Percentiles rank a stretch among this genome's conserved stretches.
Evolutionary conservation across 2,329 filamentous ascomycete species (phyloP).

Genomic region (Grosmannia huntii): DNA sequence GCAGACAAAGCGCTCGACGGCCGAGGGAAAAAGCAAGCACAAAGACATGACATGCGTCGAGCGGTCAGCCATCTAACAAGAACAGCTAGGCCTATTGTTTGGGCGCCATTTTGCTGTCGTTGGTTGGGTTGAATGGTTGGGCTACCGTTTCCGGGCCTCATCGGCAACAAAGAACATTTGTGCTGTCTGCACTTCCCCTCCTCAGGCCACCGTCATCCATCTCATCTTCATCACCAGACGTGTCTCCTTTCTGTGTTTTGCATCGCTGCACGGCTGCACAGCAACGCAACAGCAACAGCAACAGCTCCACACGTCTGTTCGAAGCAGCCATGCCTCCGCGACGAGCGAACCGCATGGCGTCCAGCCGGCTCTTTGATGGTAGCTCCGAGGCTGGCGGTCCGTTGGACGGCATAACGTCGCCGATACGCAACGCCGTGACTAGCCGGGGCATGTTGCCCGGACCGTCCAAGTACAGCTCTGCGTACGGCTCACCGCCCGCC

Average conservation of each 20-base stretch:
- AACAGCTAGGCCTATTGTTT: not conserved
- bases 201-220: not conserved
- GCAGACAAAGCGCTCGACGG: not conserved
- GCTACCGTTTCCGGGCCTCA: not conserved
- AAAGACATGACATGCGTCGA: not conserved
- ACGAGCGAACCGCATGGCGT: conserved; percentile 8
- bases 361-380: conserved; percentile 11
- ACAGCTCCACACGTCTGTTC: no score
- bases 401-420: not conserved
- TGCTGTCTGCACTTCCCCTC: not conserved
- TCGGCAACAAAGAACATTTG: not conserved
- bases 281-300: no score
- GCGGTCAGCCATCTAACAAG: not conserved
- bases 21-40: not conserved
- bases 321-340: conserved; percentile 10
- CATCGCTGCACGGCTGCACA: no score
- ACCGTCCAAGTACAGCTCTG: conserved; percentile 14
- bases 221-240: not conserved
- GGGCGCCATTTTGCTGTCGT: not conserved
- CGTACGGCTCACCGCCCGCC: conserved; percentile 14
- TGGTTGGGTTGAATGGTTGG: not conserved
- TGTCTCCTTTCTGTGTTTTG: not conserved
- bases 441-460: conserved; percentile 13
- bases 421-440: conserved; percentile 3
- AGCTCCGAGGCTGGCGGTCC: conserved; percentile 12